These are phyloP conservation scores for Hypomontagnella monticulosa DNA, from an alignment of 495 filamentous ascomycete genomes.

Conservation along the genomic window DNA sequence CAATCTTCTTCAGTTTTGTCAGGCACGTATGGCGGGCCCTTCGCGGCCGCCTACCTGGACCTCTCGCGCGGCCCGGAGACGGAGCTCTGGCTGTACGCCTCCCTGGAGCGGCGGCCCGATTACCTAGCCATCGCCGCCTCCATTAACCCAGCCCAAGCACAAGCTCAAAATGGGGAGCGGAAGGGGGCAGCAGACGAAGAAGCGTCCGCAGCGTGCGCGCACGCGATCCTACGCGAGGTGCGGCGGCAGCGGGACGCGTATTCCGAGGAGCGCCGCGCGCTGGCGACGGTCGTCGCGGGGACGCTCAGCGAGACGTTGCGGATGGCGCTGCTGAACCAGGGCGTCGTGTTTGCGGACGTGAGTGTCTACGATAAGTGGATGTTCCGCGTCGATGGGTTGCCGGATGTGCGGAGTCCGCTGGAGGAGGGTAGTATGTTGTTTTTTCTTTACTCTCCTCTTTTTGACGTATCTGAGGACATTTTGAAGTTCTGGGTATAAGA, in stretches of 20 bases:
- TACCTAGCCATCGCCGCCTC: background rate
- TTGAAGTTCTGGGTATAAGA: too few relatives aligned
- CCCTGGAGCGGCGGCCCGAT: conserved; percentile 52
- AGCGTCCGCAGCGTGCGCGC: conserved; percentile 9
- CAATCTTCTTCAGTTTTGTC: background rate
- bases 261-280: conserved; percentile 4
- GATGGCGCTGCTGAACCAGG: conserved; percentile 30
- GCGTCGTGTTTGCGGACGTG: conserved; percentile 35
- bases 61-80: conserved; percentile 66
- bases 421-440: conserved; percentile 11
- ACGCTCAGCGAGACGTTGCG: conserved; percentile 48
- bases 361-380: conserved; percentile 56
- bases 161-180: background rate
- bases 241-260: conserved; percentile 32
- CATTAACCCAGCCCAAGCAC: background rate
- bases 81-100: conserved; percentile 68
- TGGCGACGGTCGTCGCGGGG: conserved; percentile 44
- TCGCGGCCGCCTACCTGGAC: conserved; percentile 67
- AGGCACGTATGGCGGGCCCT: conserved; percentile 25
- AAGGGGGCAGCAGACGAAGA: background rate
- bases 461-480: too few relatives aligned
- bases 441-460: too few relatives aligned
- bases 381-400: conserved; percentile 47
- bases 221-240: conserved; percentile 29
- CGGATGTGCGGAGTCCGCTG: conserved; percentile 18